Conservation (phyloP, 1,284 basidiomycete genomes). For the Puccinia polysora region DNA sequence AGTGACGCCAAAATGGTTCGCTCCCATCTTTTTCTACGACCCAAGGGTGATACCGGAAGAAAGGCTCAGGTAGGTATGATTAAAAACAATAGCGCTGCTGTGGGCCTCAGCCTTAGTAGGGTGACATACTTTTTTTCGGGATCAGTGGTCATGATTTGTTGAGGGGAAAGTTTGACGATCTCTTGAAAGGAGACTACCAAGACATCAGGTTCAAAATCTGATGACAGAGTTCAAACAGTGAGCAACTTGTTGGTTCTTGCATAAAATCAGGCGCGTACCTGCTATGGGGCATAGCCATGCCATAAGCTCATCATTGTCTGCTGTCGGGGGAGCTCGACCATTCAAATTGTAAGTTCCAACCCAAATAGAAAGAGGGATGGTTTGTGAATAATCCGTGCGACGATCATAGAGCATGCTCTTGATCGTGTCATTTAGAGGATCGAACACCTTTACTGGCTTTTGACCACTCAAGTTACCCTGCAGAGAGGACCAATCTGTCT, state of each 20-base stretch:
- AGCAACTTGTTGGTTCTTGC: constrained; percentile 47
- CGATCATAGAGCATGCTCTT: constrained; percentile 66
- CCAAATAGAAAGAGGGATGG: constrained; percentile 69
- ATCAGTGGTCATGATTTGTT: constrained; percentile 90
- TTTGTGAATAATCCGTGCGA: constrained; percentile 77
- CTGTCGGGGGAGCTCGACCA: constrained; percentile 64
- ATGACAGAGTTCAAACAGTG: constrained; percentile 33
- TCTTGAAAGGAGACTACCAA: constrained; percentile 94
- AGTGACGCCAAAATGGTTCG: constrained; percentile 72
- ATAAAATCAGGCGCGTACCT: not conserved
- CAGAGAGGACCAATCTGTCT: constrained; percentile 4
- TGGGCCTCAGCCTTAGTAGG: not conserved
- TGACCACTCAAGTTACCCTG: constrained; percentile 89
- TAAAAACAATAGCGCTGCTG: not conserved
- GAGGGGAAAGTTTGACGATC: constrained; percentile 91
- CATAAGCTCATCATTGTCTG: constrained; percentile 67
- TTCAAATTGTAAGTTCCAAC: constrained; percentile 95
- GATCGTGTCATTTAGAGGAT: constrained; percentile 86
- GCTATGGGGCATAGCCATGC: constrained; percentile 69
- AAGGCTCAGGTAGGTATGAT: not conserved
- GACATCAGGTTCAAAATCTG: constrained; percentile 68
- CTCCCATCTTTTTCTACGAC: constrained; percentile 75
- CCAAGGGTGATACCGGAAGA: not conserved
- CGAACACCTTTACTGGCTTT: constrained; percentile 80
- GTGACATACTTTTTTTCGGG: constrained; percentile 73